A percentile compares a stretch with the other conserved stretches of the same genome.
Evolutionary conservation across 192 early-diverging fungal species (phyloP).

Genomic region (Radiomyces spectabilis): DNA sequence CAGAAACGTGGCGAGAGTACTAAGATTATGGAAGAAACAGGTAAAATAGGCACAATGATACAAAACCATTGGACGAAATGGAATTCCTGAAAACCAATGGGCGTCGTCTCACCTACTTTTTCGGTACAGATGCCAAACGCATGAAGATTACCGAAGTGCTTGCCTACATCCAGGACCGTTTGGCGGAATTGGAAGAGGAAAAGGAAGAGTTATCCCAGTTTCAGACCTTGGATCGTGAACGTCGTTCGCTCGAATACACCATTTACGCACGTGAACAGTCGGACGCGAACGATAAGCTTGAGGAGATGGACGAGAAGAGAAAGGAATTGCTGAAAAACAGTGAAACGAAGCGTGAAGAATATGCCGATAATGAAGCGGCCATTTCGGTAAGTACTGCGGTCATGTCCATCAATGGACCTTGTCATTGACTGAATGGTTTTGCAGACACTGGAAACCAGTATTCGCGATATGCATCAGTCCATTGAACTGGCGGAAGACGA

Average conservation of each 20-base stretch:
- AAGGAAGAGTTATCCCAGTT: slow-evolving; percentile 89
- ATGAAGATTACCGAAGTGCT: slow-evolving; percentile 86
- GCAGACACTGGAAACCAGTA: slow-evolving; percentile 36
- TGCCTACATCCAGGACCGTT: slow-evolving; percentile 78
- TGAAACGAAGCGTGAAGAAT: slow-evolving; percentile 10
- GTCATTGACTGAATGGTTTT: too few species aligned
- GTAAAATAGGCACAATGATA: too few species aligned
- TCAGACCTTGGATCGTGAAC: slow-evolving; percentile 78
- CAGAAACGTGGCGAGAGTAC: slow-evolving; percentile 80
- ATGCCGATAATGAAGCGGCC: slow-evolving; percentile 12
- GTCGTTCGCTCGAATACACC: slow-evolving; percentile 87
- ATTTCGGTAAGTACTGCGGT: slow-evolving; percentile 13
- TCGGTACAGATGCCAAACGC: slow-evolving; percentile 60
- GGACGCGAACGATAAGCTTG: slow-evolving; percentile 71
- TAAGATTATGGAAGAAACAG: slow-evolving; percentile 90
- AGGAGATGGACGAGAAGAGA: slow-evolving; percentile 49
- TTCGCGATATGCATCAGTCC: slow-evolving; percentile 53
- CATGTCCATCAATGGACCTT: too few species aligned
- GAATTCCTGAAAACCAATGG: too few species aligned
- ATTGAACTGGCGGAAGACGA: slow-evolving; percentile 62
- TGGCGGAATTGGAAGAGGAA: slow-evolving; percentile 87
- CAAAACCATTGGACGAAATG: too few species aligned
- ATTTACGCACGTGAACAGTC: slow-evolving; percentile 86
- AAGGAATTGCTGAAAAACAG: slow-evolving; percentile 30
- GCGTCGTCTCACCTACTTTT: too few species aligned